Evolutionary conservation across 768 basidiomycete genomes (phyloP).

Genomic region (Punctularia strigosozonata): DNA sequence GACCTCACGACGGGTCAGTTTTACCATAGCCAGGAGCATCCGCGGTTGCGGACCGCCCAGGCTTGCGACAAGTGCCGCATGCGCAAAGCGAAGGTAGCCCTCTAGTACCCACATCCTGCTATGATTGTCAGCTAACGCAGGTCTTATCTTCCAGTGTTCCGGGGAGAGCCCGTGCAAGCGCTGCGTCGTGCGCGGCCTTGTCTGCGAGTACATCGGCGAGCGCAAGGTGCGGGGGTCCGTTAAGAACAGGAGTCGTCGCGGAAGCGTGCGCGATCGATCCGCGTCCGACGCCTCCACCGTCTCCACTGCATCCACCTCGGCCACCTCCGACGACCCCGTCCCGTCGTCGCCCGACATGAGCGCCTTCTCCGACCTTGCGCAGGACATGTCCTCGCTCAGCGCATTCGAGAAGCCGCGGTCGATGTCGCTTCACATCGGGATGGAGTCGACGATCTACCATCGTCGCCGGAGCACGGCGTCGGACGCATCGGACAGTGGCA

Average conservation of each 20-base stretch:
- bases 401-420: too few relatives aligned
- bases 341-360: too few relatives aligned
- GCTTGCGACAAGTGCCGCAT: slow-evolving; percentile 67
- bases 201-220: slow-evolving; percentile 59
- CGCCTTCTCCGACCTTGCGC: too few relatives aligned
- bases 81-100: slow-evolving; percentile 60
- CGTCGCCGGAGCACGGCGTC: too few relatives aligned
- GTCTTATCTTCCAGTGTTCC: slow-evolving; percentile 38
- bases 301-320: too few relatives aligned
- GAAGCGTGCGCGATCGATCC: too few relatives aligned
- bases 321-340: too few relatives aligned
- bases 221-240: slow-evolving; percentile 52
- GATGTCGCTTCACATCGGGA: too few relatives aligned
- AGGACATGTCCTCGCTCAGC: too few relatives aligned
- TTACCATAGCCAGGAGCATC: slow-evolving; percentile 50
- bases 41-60: slow-evolving; percentile 57
- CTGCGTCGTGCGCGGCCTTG: slow-evolving; percentile 43
- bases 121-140: not conserved
- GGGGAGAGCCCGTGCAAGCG: slow-evolving; percentile 67
- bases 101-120: not conserved
- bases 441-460: too few relatives aligned
- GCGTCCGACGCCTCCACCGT: too few relatives aligned
- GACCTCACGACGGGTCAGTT: slow-evolving; percentile 58
- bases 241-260: slow-evolving; percentile 28
- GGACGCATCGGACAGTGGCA: too few relatives aligned